Conservation (phyloP, 805 yeast species). For the Cyberlindnera amylophila region DNA sequence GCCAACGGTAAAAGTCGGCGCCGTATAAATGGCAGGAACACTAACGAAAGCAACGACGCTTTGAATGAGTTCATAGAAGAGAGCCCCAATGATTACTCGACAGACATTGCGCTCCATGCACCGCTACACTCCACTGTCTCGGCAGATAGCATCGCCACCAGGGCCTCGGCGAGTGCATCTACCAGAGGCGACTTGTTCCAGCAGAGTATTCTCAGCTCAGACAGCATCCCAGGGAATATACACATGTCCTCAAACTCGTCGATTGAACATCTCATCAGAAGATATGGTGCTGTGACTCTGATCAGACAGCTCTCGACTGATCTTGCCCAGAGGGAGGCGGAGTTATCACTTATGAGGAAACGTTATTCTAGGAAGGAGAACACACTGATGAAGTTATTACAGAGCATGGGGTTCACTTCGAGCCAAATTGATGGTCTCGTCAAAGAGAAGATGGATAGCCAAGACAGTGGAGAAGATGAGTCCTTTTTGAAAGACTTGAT, state of each 20-base stretch:
- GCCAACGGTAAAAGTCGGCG: conserved; percentile 13
- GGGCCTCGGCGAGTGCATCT: background rate
- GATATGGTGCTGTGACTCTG: conserved; percentile 34
- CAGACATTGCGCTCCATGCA: conserved; percentile 8
- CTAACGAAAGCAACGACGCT: background rate
- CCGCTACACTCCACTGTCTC: conserved; percentile 18
- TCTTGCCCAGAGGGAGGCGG: conserved; percentile 44
- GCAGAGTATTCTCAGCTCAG: conserved; percentile 6
- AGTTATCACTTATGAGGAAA: conserved; percentile 36
- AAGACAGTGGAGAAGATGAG: conserved; percentile 1
- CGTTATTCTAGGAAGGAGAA: conserved; percentile 34
- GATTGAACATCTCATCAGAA: conserved; percentile 29
- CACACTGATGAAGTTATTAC: conserved; percentile 30
- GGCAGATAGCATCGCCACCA: conserved; percentile 10
- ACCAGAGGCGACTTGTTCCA: conserved; percentile 13
- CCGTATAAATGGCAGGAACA: background rate
- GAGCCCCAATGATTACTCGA: background rate
- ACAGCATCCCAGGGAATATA: conserved; percentile 32
- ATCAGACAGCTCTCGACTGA: conserved; percentile 47
- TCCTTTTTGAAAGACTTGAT: conserved; percentile 28
- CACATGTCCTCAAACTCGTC: conserved; percentile 30
- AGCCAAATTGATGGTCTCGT: conserved; percentile 34
- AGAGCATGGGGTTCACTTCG: conserved; percentile 35
- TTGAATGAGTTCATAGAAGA: background rate
- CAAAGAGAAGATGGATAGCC: conserved; percentile 17